Conservation (phyloP, 305 asterid species). For the Fraxinus albicans region DNA sequence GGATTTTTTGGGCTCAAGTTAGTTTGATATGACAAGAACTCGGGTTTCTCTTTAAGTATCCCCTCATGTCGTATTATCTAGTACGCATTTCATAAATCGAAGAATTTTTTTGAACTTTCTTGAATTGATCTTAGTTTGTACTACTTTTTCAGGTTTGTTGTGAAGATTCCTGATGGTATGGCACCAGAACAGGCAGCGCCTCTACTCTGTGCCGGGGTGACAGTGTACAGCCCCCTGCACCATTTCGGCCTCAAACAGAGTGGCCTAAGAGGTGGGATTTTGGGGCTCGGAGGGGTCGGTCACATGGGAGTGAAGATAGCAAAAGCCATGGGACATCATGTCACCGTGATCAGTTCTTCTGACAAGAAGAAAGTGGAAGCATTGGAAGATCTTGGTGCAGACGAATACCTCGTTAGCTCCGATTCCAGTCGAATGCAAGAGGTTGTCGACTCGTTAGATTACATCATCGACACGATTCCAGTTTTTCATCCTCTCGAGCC, state of each 20-base stretch:
- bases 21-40: not conserved
- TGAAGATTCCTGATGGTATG: slow-evolving; percentile 88
- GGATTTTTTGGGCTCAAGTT: not conserved
- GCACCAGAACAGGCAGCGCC: slow-evolving; percentile 92
- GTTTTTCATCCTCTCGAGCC: slow-evolving; percentile 85
- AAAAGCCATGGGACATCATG: slow-evolving; percentile 88
- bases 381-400: slow-evolving; percentile 77
- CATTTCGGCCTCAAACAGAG: slow-evolving; percentile 69
- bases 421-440: slow-evolving; percentile 56
- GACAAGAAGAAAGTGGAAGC: slow-evolving; percentile 77
- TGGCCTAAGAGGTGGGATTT: slow-evolving; percentile 73
- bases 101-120: not conserved
- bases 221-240: slow-evolving; percentile 79
- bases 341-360: slow-evolving; percentile 88
- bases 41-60: not conserved
- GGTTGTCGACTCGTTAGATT: slow-evolving; percentile 71
- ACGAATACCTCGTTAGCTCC: slow-evolving; percentile 76
- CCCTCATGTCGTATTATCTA: not conserved
- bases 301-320: slow-evolving; percentile 97
- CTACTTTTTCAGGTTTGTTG: slow-evolving; percentile 57
- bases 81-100: not conserved
- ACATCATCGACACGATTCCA: slow-evolving; percentile 86
- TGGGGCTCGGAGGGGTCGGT: slow-evolving; percentile 96
- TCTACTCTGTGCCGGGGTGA: slow-evolving; percentile 86
- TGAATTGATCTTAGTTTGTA: not conserved